phyloP scores from a whole-genome alignment of 148 eudicot genomes.

The Arctostaphylos glauca region DNA sequence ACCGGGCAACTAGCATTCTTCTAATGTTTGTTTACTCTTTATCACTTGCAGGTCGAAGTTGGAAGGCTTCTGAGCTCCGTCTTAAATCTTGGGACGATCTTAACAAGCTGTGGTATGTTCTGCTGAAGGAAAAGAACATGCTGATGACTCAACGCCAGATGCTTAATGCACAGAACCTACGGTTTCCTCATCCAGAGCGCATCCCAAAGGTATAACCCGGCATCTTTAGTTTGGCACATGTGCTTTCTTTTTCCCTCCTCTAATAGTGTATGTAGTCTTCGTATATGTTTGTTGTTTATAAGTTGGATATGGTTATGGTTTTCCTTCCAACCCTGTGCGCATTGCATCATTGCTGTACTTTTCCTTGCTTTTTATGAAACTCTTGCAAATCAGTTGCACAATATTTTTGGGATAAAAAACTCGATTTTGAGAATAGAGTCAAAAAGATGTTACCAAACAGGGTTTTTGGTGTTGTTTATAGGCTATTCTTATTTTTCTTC shows the following conservation, averaged over 20 bases:
- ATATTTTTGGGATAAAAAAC: not conserved
- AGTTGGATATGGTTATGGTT: not conserved
- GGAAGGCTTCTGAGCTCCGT: slow-evolving; percentile 91
- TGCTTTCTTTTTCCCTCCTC: not conserved
- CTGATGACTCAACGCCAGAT: slow-evolving; percentile 91
- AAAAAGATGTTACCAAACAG: not conserved
- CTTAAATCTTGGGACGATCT: slow-evolving; percentile 97
- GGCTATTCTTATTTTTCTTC: not conserved
- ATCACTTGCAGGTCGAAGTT: slow-evolving; percentile 60
- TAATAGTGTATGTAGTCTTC: not conserved
- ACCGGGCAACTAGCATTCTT: not conserved
- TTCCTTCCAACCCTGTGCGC: not conserved
- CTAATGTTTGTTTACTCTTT: not conserved
- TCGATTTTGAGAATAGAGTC: not conserved
- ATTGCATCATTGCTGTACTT: not conserved
- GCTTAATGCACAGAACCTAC: slow-evolving; percentile 81
- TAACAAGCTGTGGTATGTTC: slow-evolving; percentile 85
- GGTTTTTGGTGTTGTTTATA: not conserved
- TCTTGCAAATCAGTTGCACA: not conserved
- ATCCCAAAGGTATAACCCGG: slow-evolving; percentile 57
- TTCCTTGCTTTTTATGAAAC: not conserved
- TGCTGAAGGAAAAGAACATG: slow-evolving; percentile 89
- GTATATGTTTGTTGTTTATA: not conserved
- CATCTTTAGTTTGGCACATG: not conserved
- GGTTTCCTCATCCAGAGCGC: slow-evolving; percentile 87